Conservation (phyloP, 208 protist species). For the Porcisia hertigi region DNA sequence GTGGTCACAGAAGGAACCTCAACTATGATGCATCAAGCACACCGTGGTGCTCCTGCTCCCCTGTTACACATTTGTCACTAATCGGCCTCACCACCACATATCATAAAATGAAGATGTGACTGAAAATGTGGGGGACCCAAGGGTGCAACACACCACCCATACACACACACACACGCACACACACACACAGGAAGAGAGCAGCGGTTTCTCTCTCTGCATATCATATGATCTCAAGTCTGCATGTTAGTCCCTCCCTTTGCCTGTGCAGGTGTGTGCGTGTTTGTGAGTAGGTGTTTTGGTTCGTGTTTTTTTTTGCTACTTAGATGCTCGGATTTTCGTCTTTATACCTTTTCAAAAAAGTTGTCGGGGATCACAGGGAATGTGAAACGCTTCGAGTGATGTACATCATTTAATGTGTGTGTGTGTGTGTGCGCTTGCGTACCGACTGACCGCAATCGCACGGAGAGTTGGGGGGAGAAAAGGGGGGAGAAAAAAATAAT, state of each 20-base stretch:
- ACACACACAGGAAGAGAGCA: no score
- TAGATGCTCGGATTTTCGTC: background rate
- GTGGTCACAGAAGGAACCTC: background rate
- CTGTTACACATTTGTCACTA: background rate
- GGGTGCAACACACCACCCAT: no score
- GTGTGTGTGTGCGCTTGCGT: background rate
- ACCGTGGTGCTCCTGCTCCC: background rate
- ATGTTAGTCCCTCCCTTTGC: no score
- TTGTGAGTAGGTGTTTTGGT: no score
- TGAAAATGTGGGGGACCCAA: no score
- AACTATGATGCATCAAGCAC: background rate
- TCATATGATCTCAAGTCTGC: no score
- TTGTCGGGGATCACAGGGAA: background rate
- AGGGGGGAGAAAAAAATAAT: background rate
- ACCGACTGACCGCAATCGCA: background rate
- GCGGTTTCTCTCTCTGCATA: no score
- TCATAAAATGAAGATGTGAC: no score
- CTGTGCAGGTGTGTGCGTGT: no score
- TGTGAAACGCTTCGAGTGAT: background rate
- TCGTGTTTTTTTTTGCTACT: no score
- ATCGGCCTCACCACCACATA: background rate
- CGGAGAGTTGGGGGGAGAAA: background rate
- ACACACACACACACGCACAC: no score
- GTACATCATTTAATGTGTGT: background rate
- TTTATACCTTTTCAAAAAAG: background rate